phyloP scores from a whole-genome alignment of 169 alveolate genomes.

The Perkinsus olseni region DNA sequence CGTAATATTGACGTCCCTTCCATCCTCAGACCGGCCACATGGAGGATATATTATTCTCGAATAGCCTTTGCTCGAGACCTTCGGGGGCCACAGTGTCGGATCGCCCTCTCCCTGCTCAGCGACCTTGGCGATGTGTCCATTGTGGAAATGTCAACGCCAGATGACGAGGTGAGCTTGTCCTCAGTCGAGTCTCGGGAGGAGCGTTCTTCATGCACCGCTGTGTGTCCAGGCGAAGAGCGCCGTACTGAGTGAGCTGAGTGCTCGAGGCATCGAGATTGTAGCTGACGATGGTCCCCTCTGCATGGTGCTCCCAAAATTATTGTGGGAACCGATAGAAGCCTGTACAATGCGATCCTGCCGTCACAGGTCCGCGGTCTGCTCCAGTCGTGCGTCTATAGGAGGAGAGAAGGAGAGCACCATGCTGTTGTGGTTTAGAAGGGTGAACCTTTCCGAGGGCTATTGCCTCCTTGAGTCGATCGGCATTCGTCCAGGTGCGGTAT shows the following conservation, averaged over 20 bases:
- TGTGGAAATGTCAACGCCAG: not conserved
- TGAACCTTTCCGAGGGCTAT: not conserved
- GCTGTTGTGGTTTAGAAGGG: not conserved
- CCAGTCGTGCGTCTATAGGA: not conserved
- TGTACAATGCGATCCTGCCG: no score
- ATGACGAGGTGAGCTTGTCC: not conserved
- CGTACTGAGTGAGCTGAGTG: not conserved
- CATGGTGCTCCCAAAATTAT: not conserved
- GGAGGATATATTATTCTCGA: not conserved
- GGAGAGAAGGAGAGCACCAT: not conserved
- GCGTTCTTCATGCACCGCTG: not conserved
- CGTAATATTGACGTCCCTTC: no score
- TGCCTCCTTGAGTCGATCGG: not conserved
- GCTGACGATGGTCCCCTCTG: not conserved
- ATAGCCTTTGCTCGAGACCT: not conserved
- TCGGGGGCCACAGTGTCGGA: not conserved
- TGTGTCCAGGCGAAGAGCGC: not conserved
- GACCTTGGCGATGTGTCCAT: not conserved
- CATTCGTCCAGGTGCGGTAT: no score
- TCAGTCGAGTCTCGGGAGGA: no score
- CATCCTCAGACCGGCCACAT: not conserved
- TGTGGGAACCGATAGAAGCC: not conserved
- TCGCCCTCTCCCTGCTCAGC: not conserved
- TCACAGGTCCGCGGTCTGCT: not conserved
- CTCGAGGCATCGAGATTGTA: not conserved